A percentile compares a stretch with the other conserved stretches of the same genome.
phyloP scores from a whole-genome alignment of 2,329 filamentous ascomycete species.

The Diplodia scrobiculata region DNA sequence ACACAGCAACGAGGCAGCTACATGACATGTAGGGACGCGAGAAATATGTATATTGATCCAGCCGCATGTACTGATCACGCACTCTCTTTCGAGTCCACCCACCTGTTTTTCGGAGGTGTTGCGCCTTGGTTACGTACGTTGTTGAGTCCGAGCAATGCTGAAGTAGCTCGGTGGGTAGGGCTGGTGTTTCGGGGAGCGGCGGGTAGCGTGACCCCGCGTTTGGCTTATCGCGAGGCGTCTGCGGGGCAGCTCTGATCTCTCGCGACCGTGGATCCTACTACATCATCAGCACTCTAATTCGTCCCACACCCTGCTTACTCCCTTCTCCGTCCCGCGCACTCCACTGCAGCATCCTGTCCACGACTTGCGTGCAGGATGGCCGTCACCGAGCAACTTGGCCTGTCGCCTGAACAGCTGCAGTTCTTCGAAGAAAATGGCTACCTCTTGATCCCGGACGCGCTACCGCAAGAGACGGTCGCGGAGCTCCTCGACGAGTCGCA shows the following conservation, averaged over 20 bases:
- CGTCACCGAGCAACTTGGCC: slow-evolving; percentile 49
- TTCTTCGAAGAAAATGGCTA: slow-evolving; percentile 83
- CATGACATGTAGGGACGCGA: neutral
- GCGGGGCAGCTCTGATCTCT: slow-evolving; percentile 14
- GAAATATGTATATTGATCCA: neutral
- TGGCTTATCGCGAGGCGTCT: slow-evolving; percentile 15
- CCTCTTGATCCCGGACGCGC: slow-evolving; percentile 78
- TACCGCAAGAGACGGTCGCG: slow-evolving; percentile 65
- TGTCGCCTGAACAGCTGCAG: slow-evolving; percentile 70
- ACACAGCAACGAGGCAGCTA: neutral
- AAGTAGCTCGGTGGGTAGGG: neutral
- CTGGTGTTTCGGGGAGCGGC: slow-evolving; percentile 4
- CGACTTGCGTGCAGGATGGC: neutral
- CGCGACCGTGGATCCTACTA: slow-evolving; percentile 1
- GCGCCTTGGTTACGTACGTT: too few relatives aligned
- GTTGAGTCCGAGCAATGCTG: too few relatives aligned
- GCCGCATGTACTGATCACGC: neutral
- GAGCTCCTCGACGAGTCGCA: slow-evolving; percentile 74
- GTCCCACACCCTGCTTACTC: neutral
- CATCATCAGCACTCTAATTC: slow-evolving; percentile 17
- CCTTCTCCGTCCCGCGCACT: neutral
- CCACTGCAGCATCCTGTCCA: neutral
- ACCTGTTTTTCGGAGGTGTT: too few relatives aligned
- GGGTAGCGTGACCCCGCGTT: slow-evolving; percentile 18
- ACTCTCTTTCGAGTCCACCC: neutral